Evolutionary conservation across 2,329 filamentous ascomycete genomes (phyloP).

Genomic region (Phialophora verrucosa): DNA sequence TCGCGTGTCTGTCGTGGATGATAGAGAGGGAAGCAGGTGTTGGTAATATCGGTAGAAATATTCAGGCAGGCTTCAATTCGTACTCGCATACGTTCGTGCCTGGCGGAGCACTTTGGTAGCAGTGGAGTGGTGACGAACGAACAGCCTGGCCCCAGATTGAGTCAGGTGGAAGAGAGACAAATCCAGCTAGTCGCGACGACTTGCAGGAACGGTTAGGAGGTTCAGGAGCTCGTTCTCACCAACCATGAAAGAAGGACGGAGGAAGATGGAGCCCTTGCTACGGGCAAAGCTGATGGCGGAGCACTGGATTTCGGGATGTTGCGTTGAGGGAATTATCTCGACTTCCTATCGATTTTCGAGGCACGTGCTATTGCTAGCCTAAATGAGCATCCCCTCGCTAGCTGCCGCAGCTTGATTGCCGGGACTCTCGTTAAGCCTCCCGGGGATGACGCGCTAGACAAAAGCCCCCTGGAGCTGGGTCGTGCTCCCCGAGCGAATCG

Average conservation of each 20-base stretch:
- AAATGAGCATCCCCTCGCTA: neutral
- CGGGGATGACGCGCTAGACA: constrained; percentile 4
- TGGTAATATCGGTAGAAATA: constrained; percentile 20
- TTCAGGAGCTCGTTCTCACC: constrained; percentile 16
- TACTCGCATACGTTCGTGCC: constrained; percentile 38
- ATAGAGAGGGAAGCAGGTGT: constrained; percentile 13
- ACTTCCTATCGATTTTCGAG: constrained; percentile 9
- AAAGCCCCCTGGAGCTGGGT: constrained; percentile 4
- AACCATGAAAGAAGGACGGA: constrained; percentile 24
- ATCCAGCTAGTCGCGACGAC: constrained; percentile 26
- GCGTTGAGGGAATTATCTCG: constrained; percentile 28
- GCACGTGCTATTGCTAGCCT: neutral
- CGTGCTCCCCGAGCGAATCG: constrained; percentile 2
- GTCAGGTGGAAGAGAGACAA: constrained; percentile 31
- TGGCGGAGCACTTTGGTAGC: constrained; percentile 28
- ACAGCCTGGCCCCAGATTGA: constrained; percentile 15
- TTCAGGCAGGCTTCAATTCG: constrained; percentile 23
- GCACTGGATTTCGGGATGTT: constrained; percentile 21
- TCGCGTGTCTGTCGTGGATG: constrained; percentile 20
- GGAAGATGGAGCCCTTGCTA: neutral
- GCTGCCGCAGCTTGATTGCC: neutral
- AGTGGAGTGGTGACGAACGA: constrained; percentile 29
- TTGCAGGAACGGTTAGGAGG: constrained; percentile 30
- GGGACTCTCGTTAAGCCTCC: neutral
- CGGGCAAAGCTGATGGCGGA: constrained; percentile 11